Evolutionary conservation across 345 rosid species (phyloP), one percentile per base, ranked within the genome.

Genomic region (Stellera chamaejasme): DNA sequence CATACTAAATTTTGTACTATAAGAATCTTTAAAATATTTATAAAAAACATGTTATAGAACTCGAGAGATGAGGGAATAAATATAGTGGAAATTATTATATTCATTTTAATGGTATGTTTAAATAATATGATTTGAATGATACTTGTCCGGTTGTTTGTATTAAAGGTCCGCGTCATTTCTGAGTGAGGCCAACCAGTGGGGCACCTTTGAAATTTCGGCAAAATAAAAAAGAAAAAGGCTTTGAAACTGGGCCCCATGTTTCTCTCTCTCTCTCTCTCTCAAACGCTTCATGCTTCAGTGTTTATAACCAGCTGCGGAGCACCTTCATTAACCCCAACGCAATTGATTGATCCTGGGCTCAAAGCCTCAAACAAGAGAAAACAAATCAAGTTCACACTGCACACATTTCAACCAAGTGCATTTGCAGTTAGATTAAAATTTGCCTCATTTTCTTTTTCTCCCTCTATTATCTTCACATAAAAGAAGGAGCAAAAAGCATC

Each of bases 251-350:
- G 82, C 13, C 75, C 83, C 70, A 66, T 45, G 11, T 32, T 45
- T 54, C 54, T 5, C 45, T 55, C 45, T 55, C 68, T 19, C 1
- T 19, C 23, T 19, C 23, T 19, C 1, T 19, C 23, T 19, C 23
- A 0, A 27, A 47, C 0, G 46, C 55, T 58, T 41, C 61, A 62
- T 54, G 48, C 45, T 48, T 54, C 50, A 42, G 75, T 74, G 76
- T 72, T 69, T 73, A 77, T 70, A 75, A 69, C 76, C 87, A 71
- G 77, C 82, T 69, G 60, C 72, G 65, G 66, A 63, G 71, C 78
- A 65, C 60, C 58, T 63, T 45, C 65, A 54, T 59, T 63, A 62
- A 45, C 28, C 57, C 67, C 69, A 56, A 50, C 32, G 45, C 36
- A 12, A 2, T 27, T 23, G 12, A 11, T 25, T 10, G 1, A n/a